A percentile compares a stretch with the other conserved stretches of the same genome.
Evolutionary conservation across 1,284 basidiomycete genomes (phyloP).

Genomic region (Cryptococcus hybrid): DNA sequence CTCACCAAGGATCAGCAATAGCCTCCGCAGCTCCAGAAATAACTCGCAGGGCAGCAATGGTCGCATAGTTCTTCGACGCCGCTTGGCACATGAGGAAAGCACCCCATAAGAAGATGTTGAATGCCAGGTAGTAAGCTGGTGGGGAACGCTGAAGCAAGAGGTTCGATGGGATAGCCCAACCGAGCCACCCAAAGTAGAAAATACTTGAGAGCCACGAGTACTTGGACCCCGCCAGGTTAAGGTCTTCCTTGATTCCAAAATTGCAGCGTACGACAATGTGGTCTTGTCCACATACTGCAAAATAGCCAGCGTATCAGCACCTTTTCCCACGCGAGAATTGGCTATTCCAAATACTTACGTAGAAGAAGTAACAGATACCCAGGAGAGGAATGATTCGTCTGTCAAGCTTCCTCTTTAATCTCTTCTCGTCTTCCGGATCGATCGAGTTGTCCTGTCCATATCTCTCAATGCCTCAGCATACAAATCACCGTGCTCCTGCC

Average conservation of each 20-base stretch:
- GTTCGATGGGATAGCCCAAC: constrained; percentile 55
- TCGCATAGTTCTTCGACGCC: constrained; percentile 50
- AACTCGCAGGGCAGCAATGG: constrained; percentile 52
- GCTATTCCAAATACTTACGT: too few species aligned
- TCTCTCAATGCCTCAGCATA: constrained; percentile 42
- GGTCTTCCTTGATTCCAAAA: constrained; percentile 46
- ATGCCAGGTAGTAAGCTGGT: constrained; percentile 52
- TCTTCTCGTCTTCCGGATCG: constrained; percentile 38
- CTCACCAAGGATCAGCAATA: constrained; percentile 46
- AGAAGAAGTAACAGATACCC: constrained; percentile 45
- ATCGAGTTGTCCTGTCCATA: constrained; percentile 40
- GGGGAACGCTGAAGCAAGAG: constrained; percentile 55
- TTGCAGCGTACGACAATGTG: constrained; percentile 45
- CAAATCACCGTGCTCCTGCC: constrained; percentile 27
- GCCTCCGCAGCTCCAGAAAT: constrained; percentile 53
- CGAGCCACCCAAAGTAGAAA: constrained; percentile 56
- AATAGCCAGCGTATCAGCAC: not conserved
- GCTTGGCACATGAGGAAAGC: constrained; percentile 51
- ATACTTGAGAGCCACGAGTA: constrained; percentile 50
- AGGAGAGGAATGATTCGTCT: constrained; percentile 36
- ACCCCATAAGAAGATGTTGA: constrained; percentile 55
- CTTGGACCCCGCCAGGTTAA: constrained; percentile 36
- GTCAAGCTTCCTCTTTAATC: constrained; percentile 38
- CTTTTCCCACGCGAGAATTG: too few species aligned
- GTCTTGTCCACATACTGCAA: constrained; percentile 43